Evolutionary conservation across 78 protist species (phyloP).

Genomic region (Emiliania huxleyi): DNA sequence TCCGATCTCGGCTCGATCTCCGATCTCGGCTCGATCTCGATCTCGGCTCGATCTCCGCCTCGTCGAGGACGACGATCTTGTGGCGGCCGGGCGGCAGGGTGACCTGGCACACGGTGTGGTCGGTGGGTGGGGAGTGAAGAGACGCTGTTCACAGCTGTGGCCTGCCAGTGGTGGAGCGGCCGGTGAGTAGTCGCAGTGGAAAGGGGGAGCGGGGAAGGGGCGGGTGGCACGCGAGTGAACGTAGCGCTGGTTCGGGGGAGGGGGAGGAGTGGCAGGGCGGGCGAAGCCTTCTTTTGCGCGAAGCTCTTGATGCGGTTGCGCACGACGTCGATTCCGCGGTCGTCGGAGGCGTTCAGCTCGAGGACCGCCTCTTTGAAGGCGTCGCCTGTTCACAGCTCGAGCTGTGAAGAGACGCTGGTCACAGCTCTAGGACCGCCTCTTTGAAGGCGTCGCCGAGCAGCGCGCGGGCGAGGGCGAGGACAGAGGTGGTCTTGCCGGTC

Average conservation of each 20-base stretch:
- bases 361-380: slow-evolving; percentile 53
- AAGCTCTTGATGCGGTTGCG: slow-evolving; percentile 96
- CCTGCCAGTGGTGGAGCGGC: too few species aligned
- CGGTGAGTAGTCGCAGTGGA: too few species aligned
- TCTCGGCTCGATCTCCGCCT: too few species aligned
- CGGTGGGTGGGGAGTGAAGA: too few species aligned
- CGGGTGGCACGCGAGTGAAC: too few species aligned
- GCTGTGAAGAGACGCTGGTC: neutral
- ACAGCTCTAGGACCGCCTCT: slow-evolving; percentile 28
- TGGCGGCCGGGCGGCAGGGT: slow-evolving; percentile 85
- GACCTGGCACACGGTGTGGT: too few species aligned
- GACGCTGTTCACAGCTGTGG: too few species aligned
- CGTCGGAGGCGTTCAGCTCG: slow-evolving; percentile 94
- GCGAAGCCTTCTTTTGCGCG: slow-evolving; percentile 96
- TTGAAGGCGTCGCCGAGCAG: slow-evolving; percentile 75
- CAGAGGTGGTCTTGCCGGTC: slow-evolving; percentile 93
- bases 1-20: too few species aligned
- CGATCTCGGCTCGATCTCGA: too few species aligned
- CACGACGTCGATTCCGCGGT: slow-evolving; percentile 98
- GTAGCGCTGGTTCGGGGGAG: too few species aligned
- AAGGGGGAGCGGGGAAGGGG: too few species aligned
- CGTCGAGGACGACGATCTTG: slow-evolving; percentile 97
- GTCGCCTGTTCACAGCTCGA: neutral
- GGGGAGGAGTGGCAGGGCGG: too few species aligned
- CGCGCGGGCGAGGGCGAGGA: slow-evolving; percentile 83